phyloP scores from a whole-genome alignment of 257 asterid species.

The Misopates orontium region DNA sequence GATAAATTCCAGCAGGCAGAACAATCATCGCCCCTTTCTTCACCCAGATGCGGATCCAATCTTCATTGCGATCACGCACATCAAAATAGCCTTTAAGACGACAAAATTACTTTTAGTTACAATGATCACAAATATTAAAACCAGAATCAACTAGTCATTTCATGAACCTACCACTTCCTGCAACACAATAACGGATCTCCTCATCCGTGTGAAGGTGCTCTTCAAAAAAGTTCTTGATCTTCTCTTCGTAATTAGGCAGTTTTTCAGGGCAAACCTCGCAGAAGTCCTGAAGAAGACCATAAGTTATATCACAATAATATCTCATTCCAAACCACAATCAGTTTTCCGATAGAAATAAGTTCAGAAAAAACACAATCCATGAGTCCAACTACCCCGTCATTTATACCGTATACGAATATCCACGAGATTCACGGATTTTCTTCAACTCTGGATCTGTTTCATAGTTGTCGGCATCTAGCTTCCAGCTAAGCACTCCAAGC shows the following conservation, averaged over 20 bases:
- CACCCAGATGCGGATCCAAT: conserved; percentile 90
- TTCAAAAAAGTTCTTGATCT: conserved; percentile 75
- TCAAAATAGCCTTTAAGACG: conserved; percentile 73
- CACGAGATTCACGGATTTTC: conserved; percentile 85
- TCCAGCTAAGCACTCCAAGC: conserved; percentile 97
- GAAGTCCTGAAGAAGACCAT: conserved; percentile 54
- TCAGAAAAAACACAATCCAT: too few species aligned
- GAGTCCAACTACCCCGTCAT: too few species aligned
- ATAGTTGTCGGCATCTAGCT: conserved; percentile 81
- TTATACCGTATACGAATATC: conserved; percentile 78
- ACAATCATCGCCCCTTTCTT: conserved; percentile 91
- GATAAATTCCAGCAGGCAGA: conserved; percentile 93
- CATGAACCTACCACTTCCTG: conserved; percentile 76
- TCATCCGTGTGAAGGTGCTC: conserved; percentile 97
- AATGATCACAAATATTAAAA: background rate
- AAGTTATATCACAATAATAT: too few species aligned
- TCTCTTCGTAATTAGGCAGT: conserved; percentile 83
- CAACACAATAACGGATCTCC: conserved; percentile 92
- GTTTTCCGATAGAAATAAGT: too few species aligned
- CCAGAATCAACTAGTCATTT: conserved; percentile 11
- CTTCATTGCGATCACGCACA: conserved; percentile 72
- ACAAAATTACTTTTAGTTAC: background rate
- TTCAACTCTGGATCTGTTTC: conserved; percentile 88
- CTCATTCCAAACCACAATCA: too few species aligned
- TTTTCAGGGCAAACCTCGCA: conserved; percentile 90